Evolutionary conservation across 345 rosid species (phyloP), one percentile per base, ranked within the genome.

Genomic region (Citrus reticulata): DNA sequence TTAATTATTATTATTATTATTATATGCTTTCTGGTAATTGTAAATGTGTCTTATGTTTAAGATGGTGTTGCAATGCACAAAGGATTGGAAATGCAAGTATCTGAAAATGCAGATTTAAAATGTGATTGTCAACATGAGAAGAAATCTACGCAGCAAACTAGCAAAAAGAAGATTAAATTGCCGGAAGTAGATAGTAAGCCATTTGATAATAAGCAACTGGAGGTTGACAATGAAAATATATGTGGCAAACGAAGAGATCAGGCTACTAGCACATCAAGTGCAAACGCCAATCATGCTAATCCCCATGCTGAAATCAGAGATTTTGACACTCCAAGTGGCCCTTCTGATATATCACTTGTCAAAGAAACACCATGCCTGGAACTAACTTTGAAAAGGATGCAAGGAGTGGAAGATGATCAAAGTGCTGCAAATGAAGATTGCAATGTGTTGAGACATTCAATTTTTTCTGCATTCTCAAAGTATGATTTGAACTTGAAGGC

Each of bases 391-490:
- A 87, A 78, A 81, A 83, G 88, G 81, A 68, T 74, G 39, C 82
- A 80, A 78, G 88, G 89, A 55, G 84, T 30, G 34, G 83, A 75
- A 34, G 89, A 84, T 64, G n/a, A 60, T 62, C 85, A 78, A 30
- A 85, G 67, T 77, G 57, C 84, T 73, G 82, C 80, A 68, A 75
- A 66, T 34, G 85, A 85, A 74, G 92, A 89, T 40, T 85, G 55
- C 78, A 89, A 85, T 79, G 84, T 84, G 79, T 72, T 93, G 81
- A 86, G 87, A 80, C 96, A 89, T 80, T 93, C 93, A 55, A 85
- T 85, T 84, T 84, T 83, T 40, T 93, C 96, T 79, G 92, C 95
- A 55, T 92, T 92, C 87, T 92, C 92, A 51, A 93, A 89, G 98
- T 92, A 87, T 82, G 85, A 73, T 80, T 22, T 74, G 59, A 79